Conservation (phyloP, 371 early-diverging fungal genomes). For the Capillidium heterosporum region DNA sequence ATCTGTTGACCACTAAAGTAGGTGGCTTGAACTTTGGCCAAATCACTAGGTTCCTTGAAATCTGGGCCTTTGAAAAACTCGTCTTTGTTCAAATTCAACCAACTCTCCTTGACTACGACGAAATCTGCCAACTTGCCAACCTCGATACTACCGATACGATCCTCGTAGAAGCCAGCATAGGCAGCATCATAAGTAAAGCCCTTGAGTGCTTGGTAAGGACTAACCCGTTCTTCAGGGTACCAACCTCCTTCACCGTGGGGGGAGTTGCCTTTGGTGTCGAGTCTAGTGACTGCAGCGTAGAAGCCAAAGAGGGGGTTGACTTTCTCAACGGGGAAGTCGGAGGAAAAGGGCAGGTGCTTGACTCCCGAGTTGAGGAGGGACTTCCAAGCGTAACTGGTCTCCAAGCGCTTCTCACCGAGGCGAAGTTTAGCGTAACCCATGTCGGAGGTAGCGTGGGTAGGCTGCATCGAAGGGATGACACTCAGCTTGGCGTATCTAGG, state of each 20-base stretch:
- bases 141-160: not conserved
- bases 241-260: constrained; percentile 18
- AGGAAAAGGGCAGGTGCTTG: constrained; percentile 14
- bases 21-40: too few species aligned
- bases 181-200: constrained; percentile 27
- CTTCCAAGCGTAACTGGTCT: constrained; percentile 19
- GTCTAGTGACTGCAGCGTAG: constrained; percentile 23
- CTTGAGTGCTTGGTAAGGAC: constrained; percentile 15
- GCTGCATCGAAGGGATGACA: constrained; percentile 25
- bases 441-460: constrained; percentile 25
- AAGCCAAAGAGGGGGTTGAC: constrained; percentile 20
- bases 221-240: constrained; percentile 15
- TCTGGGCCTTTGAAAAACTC: too few species aligned
- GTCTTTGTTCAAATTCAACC: too few species aligned
- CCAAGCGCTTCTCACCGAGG: constrained; percentile 16
- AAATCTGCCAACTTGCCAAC: not conserved
- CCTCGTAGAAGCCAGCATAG: constrained; percentile 18
- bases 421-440: constrained; percentile 21
- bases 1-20: too few species aligned
- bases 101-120: too few species aligned
- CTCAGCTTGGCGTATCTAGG: constrained; percentile 13
- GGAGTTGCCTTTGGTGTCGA: constrained; percentile 14
- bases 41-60: too few species aligned
- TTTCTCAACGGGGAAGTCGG: constrained; percentile 26
- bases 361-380: constrained; percentile 17